These are phyloP conservation scores for Marasmius tenuissimus DNA, from an alignment of 1,284 basidiomycete genomes.

Conservation along the genomic window DNA sequence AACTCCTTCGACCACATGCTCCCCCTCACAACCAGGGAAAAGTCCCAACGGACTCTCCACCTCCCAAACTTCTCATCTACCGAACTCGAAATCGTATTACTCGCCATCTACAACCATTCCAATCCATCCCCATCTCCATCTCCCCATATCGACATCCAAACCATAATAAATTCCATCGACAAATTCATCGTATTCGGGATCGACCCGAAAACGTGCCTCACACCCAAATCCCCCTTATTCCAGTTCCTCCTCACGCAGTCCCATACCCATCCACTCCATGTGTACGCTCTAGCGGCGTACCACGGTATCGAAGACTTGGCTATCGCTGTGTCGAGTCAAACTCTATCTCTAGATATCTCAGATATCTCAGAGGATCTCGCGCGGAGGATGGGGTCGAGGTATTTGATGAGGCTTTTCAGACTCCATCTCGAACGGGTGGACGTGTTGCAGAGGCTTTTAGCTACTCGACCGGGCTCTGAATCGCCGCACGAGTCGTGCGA, in stretches of 20 bases:
- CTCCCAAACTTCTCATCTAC: neutral
- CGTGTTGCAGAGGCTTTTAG: neutral
- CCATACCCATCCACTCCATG: conserved; percentile 35
- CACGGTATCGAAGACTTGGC: conserved; percentile 39
- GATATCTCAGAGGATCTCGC: conserved; percentile 40
- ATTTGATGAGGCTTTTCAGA: neutral
- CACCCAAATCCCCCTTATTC: conserved; percentile 22
- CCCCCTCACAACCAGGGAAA: neutral
- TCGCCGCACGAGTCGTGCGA: too few species aligned
- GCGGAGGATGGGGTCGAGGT: conserved; percentile 36
- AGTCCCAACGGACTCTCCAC: neutral
- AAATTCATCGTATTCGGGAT: conserved; percentile 36
- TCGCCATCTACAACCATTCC: neutral
- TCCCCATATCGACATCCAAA: conserved; percentile 17
- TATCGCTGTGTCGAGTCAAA: conserved; percentile 36
- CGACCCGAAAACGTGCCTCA: conserved; percentile 9
- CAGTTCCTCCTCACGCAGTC: conserved; percentile 36
- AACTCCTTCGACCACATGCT: conserved; percentile 3
- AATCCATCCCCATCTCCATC: neutral
- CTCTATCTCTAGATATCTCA: conserved; percentile 37
- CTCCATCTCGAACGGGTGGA: neutral
- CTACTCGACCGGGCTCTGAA: neutral
- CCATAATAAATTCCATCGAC: conserved; percentile 28
- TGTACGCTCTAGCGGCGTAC: conserved; percentile 43
- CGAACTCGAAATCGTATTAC: conserved; percentile 4